Evolutionary conservation across 2,329 filamentous ascomycete species (phyloP), one percentile per base, ranked within the genome.

Genomic region (Macrophomina pseudophaseolina): DNA sequence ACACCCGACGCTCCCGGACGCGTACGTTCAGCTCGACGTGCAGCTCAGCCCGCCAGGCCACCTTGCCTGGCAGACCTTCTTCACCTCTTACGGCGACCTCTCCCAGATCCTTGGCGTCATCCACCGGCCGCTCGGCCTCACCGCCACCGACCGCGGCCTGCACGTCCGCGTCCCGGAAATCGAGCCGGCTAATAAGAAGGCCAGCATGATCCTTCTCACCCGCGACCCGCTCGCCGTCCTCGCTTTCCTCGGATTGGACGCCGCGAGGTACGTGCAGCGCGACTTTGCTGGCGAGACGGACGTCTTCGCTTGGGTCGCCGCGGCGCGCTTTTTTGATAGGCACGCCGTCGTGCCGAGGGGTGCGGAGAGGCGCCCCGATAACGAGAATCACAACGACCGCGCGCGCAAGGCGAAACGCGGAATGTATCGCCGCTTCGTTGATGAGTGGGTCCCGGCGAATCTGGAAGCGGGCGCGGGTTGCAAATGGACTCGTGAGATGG

Each of bases 31-130:
- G 71, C 81, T 94, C 32, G 92, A 95, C 73, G 75, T 94, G 1
- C 83, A 86, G 35, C 74, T 89, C 30, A 88, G 84, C 66, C 69
- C 68, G 4, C 65, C 63, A 1, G 74, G 76, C 1, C 69, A 78
- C 0, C 64, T 83, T 86, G 69, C 80, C 35, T 94, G 91, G 91
- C 82, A 84, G 44, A 76, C 87, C 3, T 93, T 93, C 78, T 87
- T 87, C 70, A 83, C 90, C 46, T 85, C 87, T 0, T 91, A 94
- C 71, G 90, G 90, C n/a, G 91, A 94, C 71, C 72, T 88, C 1
- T 88, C 88, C 84, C 90, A 87, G 67, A 83, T 88, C 8, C 74
- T 94, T 0, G 90, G 91, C 5, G 82, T 85, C 18, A 85, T 83
- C 8, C 86, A 92, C 68, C 84, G 89, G 0, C 85, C 84, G 0